Evolutionary conservation across 768 basidiomycete species (phyloP).

Genomic region (Amanita pallidorosea): DNA sequence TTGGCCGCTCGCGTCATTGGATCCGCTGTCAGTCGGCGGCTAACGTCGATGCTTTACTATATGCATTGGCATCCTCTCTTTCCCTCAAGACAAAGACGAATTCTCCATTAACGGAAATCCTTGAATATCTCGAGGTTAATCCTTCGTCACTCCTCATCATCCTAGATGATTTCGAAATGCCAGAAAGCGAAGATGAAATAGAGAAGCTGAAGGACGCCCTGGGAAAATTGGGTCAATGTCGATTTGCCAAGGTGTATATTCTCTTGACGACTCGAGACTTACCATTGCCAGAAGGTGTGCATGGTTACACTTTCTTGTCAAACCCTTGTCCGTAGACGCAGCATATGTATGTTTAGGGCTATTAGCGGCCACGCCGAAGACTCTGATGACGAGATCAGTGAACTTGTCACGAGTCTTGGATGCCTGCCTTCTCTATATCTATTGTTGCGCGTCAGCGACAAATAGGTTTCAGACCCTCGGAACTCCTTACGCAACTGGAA

Average conservation of each 20-base stretch:
- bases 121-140: background rate
- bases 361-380: background rate
- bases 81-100: background rate
- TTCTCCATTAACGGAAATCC: background rate
- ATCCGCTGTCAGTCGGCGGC: background rate
- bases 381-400: background rate
- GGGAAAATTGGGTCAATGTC: background rate
- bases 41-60: background rate
- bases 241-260: background rate
- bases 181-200: background rate
- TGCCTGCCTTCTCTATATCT: background rate
- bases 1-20: background rate
- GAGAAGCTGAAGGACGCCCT: background rate
- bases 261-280: background rate
- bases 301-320: background rate
- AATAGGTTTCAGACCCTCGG: background rate
- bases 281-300: background rate
- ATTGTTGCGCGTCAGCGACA: background rate
- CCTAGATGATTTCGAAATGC: background rate
- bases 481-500: background rate
- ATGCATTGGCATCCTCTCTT: background rate
- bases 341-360: background rate
- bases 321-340: background rate
- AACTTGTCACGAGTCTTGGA: background rate
- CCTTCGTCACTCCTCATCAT: background rate